Evolutionary conservation across 148 eudicot species (phyloP).

Genomic region (Linanthus parryae): DNA sequence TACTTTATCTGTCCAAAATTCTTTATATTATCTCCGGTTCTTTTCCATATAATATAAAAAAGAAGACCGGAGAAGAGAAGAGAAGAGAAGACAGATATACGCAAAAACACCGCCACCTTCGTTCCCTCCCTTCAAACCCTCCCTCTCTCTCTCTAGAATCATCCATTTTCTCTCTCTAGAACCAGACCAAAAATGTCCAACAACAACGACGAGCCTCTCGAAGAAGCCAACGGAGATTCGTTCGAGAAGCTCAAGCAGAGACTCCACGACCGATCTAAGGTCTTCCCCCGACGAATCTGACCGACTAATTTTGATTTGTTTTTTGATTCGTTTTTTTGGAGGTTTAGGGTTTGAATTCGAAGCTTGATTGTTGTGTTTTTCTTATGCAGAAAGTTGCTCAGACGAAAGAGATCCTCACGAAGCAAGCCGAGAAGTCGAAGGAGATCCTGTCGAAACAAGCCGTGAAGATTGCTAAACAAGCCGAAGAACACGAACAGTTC

Average conservation of each 20-base stretch:
- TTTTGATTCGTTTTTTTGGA: constrained; percentile 3
- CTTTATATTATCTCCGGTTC: neutral
- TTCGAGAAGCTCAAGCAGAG: constrained; percentile 36
- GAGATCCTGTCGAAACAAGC: constrained; percentile 91
- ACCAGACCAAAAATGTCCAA: constrained; percentile 32
- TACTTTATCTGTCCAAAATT: too few species aligned
- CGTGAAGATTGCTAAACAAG: constrained; percentile 75
- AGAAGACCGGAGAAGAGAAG: too few species aligned
- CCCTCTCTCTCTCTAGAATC: constrained; percentile 3
- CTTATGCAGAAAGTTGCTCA: constrained; percentile 63
- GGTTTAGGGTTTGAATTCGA: neutral
- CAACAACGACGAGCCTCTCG: constrained; percentile 49
- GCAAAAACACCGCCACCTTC: neutral
- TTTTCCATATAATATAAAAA: too few species aligned
- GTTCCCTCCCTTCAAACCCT: neutral
- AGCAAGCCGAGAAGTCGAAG: constrained; percentile 53
- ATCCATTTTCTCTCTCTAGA: neutral
- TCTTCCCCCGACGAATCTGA: too few species aligned
- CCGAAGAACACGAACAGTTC: constrained; percentile 89
- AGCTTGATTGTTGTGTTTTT: constrained; percentile 8
- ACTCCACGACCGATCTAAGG: constrained; percentile 66
- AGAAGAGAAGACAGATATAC: neutral
- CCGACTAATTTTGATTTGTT: too few species aligned
- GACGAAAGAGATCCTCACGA: constrained; percentile 55
- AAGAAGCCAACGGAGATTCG: constrained; percentile 44